These are phyloP conservation scores for Bolboschoenoplectus hybrid DNA, from an alignment of 202 grass and related monocot genomes.

Conservation along the genomic window DNA sequence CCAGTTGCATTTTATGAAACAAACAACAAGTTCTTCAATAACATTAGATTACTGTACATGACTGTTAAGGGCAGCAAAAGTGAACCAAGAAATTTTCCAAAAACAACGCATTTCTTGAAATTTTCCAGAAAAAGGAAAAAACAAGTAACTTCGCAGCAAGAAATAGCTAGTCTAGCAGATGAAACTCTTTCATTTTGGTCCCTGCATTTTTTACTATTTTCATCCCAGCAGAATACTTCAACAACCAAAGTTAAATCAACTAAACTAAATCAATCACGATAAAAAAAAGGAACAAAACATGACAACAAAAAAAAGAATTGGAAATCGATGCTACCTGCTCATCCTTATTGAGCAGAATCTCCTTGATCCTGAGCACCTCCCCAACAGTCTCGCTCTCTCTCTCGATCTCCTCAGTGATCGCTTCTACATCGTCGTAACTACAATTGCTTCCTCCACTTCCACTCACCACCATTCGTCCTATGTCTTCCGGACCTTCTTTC, in stretches of 20 bases:
- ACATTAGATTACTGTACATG: neutral
- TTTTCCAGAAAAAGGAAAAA: conserved; percentile 35
- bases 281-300: neutral
- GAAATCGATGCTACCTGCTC: conserved; percentile 53
- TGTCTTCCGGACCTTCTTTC: conserved; percentile 59
- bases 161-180: conserved; percentile 26
- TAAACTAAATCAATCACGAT: neutral
- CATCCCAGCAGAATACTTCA: neutral
- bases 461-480: conserved; percentile 60
- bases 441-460: conserved; percentile 76
- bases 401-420: conserved; percentile 62
- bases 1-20: conserved; percentile 21
- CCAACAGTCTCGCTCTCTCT: conserved; percentile 48
- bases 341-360: conserved; percentile 50
- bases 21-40: neutral
- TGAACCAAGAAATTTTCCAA: conserved; percentile 21
- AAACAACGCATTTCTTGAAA: neutral
- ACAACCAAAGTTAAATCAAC: conserved; percentile 1
- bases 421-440: conserved; percentile 75
- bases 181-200: conserved; percentile 8
- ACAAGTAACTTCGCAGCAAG: neutral
- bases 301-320: conserved; percentile 13
- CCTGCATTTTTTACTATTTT: conserved; percentile 31
- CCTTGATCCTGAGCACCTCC: conserved; percentile 78
- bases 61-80: conserved; percentile 3